Base-by-base conservation (phyloP, 2,329 filamentous ascomycete genomes). In the Ascochyta viciae-villosae region DNA sequence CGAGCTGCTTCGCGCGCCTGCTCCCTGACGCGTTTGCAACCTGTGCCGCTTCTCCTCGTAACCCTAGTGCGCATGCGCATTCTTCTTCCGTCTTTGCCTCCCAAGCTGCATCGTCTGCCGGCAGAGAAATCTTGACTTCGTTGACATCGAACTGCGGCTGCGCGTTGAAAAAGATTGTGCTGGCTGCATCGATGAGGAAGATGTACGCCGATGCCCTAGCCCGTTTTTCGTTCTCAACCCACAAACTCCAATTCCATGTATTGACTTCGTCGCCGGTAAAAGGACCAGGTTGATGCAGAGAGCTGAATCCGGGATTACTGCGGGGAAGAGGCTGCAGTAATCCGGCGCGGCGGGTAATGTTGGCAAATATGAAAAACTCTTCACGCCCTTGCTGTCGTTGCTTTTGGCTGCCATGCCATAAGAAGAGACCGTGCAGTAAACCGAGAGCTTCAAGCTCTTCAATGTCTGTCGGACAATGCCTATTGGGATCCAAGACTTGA, bases 91-190 rank as follows among this genome's bases (percentile, higher is more conserved):
- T 83, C 29, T 76, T 78, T 4, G 89, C 89, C 63, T 91, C 89
- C 89, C 89, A 92, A 2, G 87, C 85, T 15, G 87, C 87, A 72
- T 92, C 89, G 64, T 92, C 89, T 13, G 85, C 83, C 8, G 89
- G 89, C 6, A 92, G 77, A n/a, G 88, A 87, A 34, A 91, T 73
- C 27, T 81, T 80, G 46, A 91, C 81, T 62, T 91, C 88, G 31
- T 86, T 80, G 8, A 82, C 76, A 55, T 90, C 85, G 38, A 91
- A 85, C 40, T 85, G 80, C 13, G 88, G 83, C 9, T 81, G 74
- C n/a, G 78, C 76, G 71, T 92, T 91, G 81, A 91, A 92, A 70
- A 87, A 92, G 19, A 92, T 82, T 16, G 85, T 85, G 69, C 88
- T 83, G 10, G 87, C 85, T 15, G 83, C 80, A 66, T 91, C 89